Evolutionary conservation across 2,329 filamentous ascomycete species (phyloP), one percentile per base, ranked within the genome.

Genomic region (Pseudogymnoascus sp.): DNA sequence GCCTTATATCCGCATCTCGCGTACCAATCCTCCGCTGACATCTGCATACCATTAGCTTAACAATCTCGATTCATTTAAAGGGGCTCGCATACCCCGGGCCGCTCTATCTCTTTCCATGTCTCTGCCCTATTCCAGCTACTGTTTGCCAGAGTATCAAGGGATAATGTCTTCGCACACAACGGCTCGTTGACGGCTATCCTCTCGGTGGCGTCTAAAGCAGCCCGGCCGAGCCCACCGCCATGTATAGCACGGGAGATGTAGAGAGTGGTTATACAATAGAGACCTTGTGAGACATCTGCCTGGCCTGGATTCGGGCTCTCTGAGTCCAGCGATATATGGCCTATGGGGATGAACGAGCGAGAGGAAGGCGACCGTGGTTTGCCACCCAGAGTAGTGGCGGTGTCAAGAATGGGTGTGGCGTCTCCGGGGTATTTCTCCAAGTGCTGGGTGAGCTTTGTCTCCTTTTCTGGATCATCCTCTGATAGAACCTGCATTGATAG

Each of bases 191-290:
- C 61, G 1, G 67, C 68, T 30, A 65, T 38, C 11, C 37, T 58
- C 60, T 70, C 67, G 3, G 64, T 34, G 7, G 60, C 61, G 59
- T 69, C 66, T 61, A 69, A 65, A n/a, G 67, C 60, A 2, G 61
- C 61, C n/a, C 64, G 57, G 9, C 68, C 67, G 6, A 69, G 22
- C 11, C 68, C 67, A n/a, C 35, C 50, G 8, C 60, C 61, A 32
- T 69, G 68, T 11, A 70, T 50, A 8, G 67, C 68, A 12, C 64
- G 61, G 4, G 67, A 68, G 41, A 70, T 39, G 20, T 70, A 70
- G 60, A 70, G 65, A 7, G 54, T 62, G 3, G 64, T 63, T 22
- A 70, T 68, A 59, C 62, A 65, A 60, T 67, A 70, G 6, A 67
- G 35, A 2, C 67, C 65, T 35, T 62, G 32, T 28, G 47, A 37